Evolutionary conservation across 169 alveolate species (phyloP).

Genomic region (Plasmodium chabaudi): DNA sequence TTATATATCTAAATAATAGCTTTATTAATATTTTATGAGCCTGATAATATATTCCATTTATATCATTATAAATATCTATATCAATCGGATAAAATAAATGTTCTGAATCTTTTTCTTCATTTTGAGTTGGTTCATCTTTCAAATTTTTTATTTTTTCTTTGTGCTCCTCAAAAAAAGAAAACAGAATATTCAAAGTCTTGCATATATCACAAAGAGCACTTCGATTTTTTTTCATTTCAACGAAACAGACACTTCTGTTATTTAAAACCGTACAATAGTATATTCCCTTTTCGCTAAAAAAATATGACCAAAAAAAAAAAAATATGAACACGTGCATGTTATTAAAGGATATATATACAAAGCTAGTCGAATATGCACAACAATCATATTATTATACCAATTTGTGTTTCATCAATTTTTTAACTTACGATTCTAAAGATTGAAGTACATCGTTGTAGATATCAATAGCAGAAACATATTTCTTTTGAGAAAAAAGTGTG

Average conservation of each 20-base stretch:
- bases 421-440: constrained; percentile 10
- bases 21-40: constrained; percentile 43
- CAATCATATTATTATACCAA: too few species aligned
- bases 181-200: constrained; percentile 12
- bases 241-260: constrained; percentile 53
- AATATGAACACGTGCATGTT: neutral
- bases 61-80: constrained; percentile 24
- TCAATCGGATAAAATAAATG: constrained; percentile 14
- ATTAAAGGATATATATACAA: neutral
- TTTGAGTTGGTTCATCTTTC: neutral
- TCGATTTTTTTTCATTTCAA: constrained; percentile 38
- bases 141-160: constrained; percentile 13
- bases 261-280: constrained; percentile 44
- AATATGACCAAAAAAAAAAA: neutral
- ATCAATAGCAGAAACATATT: constrained; percentile 12
- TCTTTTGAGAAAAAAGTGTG: constrained; percentile 22
- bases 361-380: neutral
- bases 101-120: neutral
- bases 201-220: constrained; percentile 57
- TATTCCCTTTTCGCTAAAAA: constrained; percentile 32
- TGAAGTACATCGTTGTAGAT: constrained; percentile 16
- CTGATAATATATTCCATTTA: constrained; percentile 33
- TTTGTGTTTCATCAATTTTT: neutral
- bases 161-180: constrained; percentile 38
- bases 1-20: constrained; percentile 50